phyloP scores from a whole-genome alignment of 306 rosid species.

The Medicago ruthenica region DNA sequence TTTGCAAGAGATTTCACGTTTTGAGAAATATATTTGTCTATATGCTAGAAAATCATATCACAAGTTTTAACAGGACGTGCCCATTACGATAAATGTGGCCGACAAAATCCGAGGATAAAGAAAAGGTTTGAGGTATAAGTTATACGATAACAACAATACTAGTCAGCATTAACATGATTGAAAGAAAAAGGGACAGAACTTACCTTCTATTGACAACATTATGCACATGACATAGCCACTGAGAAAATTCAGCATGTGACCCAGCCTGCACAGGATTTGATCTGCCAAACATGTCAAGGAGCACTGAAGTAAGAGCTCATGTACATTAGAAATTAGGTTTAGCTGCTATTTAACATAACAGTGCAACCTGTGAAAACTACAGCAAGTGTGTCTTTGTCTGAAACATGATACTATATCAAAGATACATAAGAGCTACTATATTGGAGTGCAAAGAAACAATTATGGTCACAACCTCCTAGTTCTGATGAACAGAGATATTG shows the following conservation, averaged over 20 bases:
- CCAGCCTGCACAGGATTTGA: constrained; percentile 84
- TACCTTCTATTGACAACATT: constrained; percentile 89
- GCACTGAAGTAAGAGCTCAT: background rate
- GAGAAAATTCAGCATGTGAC: constrained; percentile 78
- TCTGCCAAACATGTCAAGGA: constrained; percentile 55
- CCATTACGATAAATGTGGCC: background rate
- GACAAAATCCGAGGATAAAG: background rate
- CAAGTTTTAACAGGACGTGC: background rate
- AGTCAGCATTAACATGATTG: background rate
- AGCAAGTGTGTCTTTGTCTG: constrained; percentile 15
- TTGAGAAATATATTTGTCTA: background rate
- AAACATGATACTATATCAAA: background rate
- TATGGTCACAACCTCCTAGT: background rate
- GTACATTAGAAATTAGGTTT: background rate
- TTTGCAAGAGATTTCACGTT: background rate
- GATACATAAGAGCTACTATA: background rate
- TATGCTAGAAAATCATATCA: background rate
- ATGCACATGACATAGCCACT: constrained; percentile 85
- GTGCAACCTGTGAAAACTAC: constrained; percentile 5
- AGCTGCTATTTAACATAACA: background rate
- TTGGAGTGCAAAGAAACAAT: background rate
- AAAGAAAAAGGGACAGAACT: constrained; percentile 11
- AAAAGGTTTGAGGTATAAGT: constrained; percentile 20
- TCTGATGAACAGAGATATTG: background rate
- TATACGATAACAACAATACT: constrained; percentile 5